Evolutionary conservation across 108 stramenopile genomes (phyloP).

Genomic region (Skeletonema tropicum): DNA sequence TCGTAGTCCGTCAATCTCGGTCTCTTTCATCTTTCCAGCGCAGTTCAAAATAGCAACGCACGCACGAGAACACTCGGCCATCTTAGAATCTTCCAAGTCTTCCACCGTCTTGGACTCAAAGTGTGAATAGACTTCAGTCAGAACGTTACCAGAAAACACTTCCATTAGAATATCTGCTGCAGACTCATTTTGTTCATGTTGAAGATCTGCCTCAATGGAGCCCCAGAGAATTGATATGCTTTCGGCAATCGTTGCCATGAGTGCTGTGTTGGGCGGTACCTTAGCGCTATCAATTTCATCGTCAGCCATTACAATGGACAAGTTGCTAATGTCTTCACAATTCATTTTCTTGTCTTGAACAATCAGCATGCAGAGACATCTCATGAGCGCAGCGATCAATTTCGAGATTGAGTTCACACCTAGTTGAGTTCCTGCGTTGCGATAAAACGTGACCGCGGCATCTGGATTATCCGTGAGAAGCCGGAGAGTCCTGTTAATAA

Average conservation of each 20-base stretch:
- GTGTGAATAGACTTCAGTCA: conserved; percentile 60
- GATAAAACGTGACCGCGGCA: conserved; percentile 88
- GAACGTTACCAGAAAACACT: conserved; percentile 55
- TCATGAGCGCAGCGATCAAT: conserved; percentile 80
- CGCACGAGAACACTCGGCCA: conserved; percentile 51
- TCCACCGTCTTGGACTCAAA: conserved; percentile 59
- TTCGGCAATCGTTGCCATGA: conserved; percentile 75
- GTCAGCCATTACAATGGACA: conserved; percentile 33
- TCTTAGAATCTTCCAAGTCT: conserved; percentile 14
- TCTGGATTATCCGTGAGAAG: conserved; percentile 73
- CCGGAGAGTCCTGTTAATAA: conserved; percentile 77
- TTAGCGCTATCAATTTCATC: conserved; percentile 25
- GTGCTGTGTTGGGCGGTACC: conserved; percentile 16
- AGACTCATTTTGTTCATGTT: conserved; percentile 38
- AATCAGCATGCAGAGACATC: conserved; percentile 59
- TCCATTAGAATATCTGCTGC: conserved; percentile 50
- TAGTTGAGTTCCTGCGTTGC: conserved; percentile 69
- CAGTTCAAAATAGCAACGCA: conserved; percentile 66
- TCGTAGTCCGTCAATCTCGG: conserved; percentile 45
- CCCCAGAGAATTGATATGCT: conserved; percentile 68
- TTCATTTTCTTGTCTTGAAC: conserved; percentile 46
- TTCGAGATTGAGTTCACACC: conserved; percentile 78
- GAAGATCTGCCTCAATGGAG: conserved; percentile 54
- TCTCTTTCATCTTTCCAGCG: conserved; percentile 54
- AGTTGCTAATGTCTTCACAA: conserved; percentile 19